Evolutionary conservation across 2,329 filamentous ascomycete genomes (phyloP).

Genomic region (Phyllosticta citriasiana): DNA sequence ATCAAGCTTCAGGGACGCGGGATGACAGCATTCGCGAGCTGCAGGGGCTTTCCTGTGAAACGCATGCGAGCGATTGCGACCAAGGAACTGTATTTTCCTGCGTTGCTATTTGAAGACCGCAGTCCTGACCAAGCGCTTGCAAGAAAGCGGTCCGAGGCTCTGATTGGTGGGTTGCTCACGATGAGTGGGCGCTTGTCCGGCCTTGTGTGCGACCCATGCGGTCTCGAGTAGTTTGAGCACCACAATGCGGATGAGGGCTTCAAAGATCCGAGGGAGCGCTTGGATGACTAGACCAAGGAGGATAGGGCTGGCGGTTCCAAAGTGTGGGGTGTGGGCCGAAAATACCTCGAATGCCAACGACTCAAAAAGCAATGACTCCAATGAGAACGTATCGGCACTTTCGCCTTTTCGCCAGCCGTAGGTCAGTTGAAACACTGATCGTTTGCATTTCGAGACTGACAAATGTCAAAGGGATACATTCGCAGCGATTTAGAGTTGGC

Average conservation of each 20-base stretch:
- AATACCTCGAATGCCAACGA: background rate
- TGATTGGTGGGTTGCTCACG: background rate
- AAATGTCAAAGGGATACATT: background rate
- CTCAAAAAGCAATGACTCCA: background rate
- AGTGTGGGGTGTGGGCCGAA: background rate
- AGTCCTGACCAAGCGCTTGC: background rate
- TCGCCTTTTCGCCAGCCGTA: background rate
- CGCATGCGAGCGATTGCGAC: background rate
- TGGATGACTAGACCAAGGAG: background rate
- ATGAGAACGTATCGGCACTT: background rate
- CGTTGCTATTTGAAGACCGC: background rate
- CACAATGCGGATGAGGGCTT: background rate
- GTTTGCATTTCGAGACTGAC: background rate
- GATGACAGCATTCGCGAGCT: background rate
- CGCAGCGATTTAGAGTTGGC: slow-evolving; percentile 20
- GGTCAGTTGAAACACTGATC: background rate
- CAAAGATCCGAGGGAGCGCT: background rate
- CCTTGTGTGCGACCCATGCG: background rate
- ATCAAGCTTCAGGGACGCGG: background rate
- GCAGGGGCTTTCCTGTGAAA: background rate
- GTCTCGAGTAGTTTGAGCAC: background rate
- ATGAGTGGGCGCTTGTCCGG: background rate
- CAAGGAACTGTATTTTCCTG: background rate
- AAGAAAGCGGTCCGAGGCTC: background rate
- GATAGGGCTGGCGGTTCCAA: background rate